A percentile compares a stretch with the other conserved stretches of the same genome.
phyloP scores from a whole-genome alignment of 306 rosid species.

The Phaseolus lunatus region DNA sequence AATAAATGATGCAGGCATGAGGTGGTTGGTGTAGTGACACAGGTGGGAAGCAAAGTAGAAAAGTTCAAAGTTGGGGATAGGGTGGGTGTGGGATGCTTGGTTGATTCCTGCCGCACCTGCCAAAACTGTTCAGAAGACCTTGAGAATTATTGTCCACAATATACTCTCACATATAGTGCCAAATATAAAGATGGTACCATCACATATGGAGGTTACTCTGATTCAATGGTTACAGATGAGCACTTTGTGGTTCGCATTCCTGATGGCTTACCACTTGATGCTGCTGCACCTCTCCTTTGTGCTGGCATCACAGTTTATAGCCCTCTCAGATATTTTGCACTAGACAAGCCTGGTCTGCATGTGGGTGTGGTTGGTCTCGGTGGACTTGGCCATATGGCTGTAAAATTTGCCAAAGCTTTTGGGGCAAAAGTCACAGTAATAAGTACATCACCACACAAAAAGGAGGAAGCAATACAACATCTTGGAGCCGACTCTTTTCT shows the following conservation, averaged over 20 bases:
- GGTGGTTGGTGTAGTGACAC: conserved; percentile 54
- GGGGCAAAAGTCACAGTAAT: conserved; percentile 61
- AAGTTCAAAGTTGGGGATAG: conserved; percentile 63
- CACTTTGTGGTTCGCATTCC: conserved; percentile 56
- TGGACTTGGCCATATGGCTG: conserved; percentile 65
- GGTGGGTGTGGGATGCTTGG: conserved; percentile 61
- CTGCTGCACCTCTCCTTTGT: conserved; percentile 67
- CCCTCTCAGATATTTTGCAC: conserved; percentile 53
- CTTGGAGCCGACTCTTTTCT: conserved; percentile 60
- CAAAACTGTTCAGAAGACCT: conserved; percentile 48
- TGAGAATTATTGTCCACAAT: conserved; percentile 57
- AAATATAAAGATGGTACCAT: conserved; percentile 51
- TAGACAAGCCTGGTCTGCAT: conserved; percentile 53
- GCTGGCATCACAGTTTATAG: conserved; percentile 69
- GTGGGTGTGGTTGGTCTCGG: conserved; percentile 71
- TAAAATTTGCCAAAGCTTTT: conserved; percentile 66
- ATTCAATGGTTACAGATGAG: conserved; percentile 55
- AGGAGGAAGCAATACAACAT: conserved; percentile 54
- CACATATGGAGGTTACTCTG: conserved; percentile 64
- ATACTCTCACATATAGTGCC: conserved; percentile 40
- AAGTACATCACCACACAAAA: conserved; percentile 60
- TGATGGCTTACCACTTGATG: conserved; percentile 54
- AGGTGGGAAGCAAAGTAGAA: conserved; percentile 60
- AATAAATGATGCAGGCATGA: conserved; percentile 49
- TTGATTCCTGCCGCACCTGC: conserved; percentile 58